These are phyloP conservation scores for Pinus tabuliformis DNA, from an alignment of 75 land plant species.

Conservation along the genomic window DNA sequence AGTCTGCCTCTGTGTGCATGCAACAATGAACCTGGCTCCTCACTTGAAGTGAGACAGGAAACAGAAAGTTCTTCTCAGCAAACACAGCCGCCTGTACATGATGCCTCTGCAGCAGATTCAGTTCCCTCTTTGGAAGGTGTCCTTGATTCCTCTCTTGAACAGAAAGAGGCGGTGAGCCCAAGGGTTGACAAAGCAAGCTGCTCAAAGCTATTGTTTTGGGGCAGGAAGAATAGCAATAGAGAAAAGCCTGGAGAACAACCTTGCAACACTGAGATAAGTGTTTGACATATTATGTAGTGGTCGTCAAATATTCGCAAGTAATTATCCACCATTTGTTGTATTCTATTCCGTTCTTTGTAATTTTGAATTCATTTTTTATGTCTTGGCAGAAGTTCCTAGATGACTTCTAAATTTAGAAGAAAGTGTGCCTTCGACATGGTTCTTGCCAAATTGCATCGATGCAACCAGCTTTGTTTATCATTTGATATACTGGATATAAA, in stretches of 20 bases:
- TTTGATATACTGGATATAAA: neutral
- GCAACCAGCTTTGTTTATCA: neutral
- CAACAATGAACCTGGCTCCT: constrained; percentile 40
- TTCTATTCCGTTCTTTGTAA: constrained; percentile 2
- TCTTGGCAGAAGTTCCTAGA: neutral
- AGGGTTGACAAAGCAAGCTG: constrained; percentile 48
- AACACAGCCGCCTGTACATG: constrained; percentile 24
- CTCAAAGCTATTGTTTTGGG: constrained; percentile 56
- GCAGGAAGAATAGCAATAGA: constrained; percentile 64
- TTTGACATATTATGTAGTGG: constrained; percentile 17
- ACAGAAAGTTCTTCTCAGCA: constrained; percentile 19
- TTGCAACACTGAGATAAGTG: constrained; percentile 70
- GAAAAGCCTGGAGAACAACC: constrained; percentile 74
- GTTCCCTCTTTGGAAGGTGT: constrained; percentile 7
- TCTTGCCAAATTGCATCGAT: neutral
- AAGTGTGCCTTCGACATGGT: neutral
- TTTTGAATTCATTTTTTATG: constrained; percentile 3
- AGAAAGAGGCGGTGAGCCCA: constrained; percentile 42
- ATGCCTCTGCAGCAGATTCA: constrained; percentile 6
- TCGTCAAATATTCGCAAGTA: neutral
- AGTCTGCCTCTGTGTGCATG: constrained; percentile 59
- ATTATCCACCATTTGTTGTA: neutral
- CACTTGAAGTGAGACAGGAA: constrained; percentile 35
- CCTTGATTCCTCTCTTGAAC: constrained; percentile 18
- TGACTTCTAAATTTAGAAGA: neutral